phyloP scores from a whole-genome alignment of 805 yeast species.

The Metschnikowia lachancei region DNA sequence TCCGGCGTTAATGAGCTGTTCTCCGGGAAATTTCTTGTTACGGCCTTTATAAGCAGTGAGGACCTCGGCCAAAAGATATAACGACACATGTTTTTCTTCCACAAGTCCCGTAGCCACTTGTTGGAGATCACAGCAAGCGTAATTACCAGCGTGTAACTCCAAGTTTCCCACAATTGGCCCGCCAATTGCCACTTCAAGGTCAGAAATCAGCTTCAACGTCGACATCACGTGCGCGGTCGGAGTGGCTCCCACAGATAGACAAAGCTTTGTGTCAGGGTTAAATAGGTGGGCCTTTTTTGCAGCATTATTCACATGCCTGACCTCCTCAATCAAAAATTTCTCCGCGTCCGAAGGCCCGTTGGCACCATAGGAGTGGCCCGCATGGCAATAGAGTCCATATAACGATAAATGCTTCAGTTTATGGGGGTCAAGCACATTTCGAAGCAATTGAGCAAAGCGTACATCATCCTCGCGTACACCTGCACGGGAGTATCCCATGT shows the following conservation, averaged over 20 bases:
- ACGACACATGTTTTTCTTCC: slow-evolving; percentile 17
- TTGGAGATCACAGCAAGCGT: slow-evolving; percentile 69
- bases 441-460: slow-evolving; percentile 26
- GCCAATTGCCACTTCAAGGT: slow-evolving; percentile 20
- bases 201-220: slow-evolving; percentile 20
- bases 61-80: slow-evolving; percentile 30
- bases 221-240: slow-evolving; percentile 70
- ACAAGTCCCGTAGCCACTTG: slow-evolving; percentile 67
- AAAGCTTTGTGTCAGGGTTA: slow-evolving; percentile 39
- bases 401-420: slow-evolving; percentile 37
- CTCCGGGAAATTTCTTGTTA: slow-evolving; percentile 52
- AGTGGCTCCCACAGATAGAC: slow-evolving; percentile 75
- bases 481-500: slow-evolving; percentile 72
- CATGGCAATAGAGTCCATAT: slow-evolving; percentile 75
- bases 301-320: slow-evolving; percentile 55
- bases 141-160: slow-evolving; percentile 83
- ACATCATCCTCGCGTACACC: slow-evolving; percentile 37
- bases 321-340: slow-evolving; percentile 51
- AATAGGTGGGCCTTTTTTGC: slow-evolving; percentile 35
- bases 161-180: slow-evolving; percentile 39
- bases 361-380: slow-evolving; percentile 69
- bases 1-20: slow-evolving; percentile 67
- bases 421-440: background rate
- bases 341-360: slow-evolving; percentile 46
- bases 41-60: slow-evolving; percentile 54